Conservation (phyloP, 2,329 filamentous ascomycete genomes). For the Cercospora sp. region DNA sequence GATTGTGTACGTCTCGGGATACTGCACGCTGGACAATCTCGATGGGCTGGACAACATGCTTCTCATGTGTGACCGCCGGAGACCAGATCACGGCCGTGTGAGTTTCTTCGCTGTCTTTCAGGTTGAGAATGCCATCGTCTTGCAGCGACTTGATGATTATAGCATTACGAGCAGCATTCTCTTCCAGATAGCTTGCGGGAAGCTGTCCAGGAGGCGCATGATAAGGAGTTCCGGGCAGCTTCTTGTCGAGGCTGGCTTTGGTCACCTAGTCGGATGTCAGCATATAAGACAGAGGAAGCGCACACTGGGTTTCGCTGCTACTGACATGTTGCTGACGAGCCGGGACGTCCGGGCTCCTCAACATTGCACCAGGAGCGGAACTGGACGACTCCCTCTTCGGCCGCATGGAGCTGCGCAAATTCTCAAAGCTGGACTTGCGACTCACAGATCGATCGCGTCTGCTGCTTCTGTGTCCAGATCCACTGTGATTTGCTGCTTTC, state of each 20-base stretch:
- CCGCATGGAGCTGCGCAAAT: constrained; percentile 4
- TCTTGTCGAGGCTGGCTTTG: constrained; percentile 3
- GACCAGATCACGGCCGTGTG: constrained; percentile 16
- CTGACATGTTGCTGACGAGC: not conserved
- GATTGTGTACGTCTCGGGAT: constrained; percentile 55
- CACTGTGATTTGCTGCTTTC: not conserved
- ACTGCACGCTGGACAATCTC: constrained; percentile 35
- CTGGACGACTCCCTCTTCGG: not conserved
- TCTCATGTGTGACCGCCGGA: constrained; percentile 18
- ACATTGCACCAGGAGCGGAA: not conserved
- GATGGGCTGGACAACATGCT: constrained; percentile 15
- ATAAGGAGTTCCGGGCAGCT: not conserved
- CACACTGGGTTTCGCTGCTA: not conserved
- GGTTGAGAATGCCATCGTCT: constrained; percentile 13
- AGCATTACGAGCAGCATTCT: constrained; percentile 12
- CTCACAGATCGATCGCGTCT: constrained; percentile 2
- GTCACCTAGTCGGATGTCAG: not conserved
- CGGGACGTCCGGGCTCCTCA: not conserved
- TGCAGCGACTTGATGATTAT: constrained; percentile 9
- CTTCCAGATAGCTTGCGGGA: not conserved
- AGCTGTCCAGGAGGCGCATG: not conserved
- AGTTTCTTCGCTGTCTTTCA: constrained; percentile 16
- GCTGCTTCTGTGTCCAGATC: not conserved
- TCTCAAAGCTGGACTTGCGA: constrained; percentile 12
- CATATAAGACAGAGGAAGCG: not conserved